A percentile compares a stretch with the other conserved stretches of the same genome.
These are phyloP conservation scores for Lodderomyces theae DNA, from an alignment of 1,139 yeast species.

Conservation along the genomic window DNA sequence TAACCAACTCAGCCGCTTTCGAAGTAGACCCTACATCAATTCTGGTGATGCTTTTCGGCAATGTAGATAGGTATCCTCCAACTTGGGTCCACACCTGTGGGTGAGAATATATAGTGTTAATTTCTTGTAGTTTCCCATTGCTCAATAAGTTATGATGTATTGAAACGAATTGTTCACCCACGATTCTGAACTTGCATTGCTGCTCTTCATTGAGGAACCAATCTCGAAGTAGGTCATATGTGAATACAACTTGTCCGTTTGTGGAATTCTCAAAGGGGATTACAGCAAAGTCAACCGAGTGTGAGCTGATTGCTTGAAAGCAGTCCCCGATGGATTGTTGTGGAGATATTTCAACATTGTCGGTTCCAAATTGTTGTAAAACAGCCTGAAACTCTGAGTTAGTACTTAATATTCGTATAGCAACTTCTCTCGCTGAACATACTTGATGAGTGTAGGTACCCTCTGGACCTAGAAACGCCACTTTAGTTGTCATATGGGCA, in stretches of 20 bases:
- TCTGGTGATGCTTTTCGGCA: constrained; percentile 38
- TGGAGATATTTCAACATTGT: constrained; percentile 39
- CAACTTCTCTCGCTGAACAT: constrained; percentile 21
- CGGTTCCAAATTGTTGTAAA: constrained; percentile 62
- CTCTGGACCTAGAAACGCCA: constrained; percentile 80
- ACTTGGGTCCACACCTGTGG: constrained; percentile 99
- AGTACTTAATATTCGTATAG: too few relatives aligned
- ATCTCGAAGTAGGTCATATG: constrained; percentile 78
- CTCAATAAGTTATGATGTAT: constrained; percentile 77
- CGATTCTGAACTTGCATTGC: constrained; percentile 39
- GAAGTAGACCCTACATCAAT: constrained; percentile 80
- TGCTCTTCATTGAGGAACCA: constrained; percentile 34
- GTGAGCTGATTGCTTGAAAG: constrained; percentile 49
- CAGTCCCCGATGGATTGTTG: constrained; percentile 60
- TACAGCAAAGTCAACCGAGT: constrained; percentile 64
- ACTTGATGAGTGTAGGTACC: constrained; percentile 93
- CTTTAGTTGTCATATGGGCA: constrained; percentile 26
- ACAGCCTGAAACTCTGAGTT: too few relatives aligned
- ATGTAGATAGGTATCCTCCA: constrained; percentile 45
- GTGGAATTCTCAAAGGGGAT: constrained; percentile 94
- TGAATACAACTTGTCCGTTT: constrained; percentile 87
- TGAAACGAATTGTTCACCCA: constrained; percentile 78
- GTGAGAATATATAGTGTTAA: constrained; percentile 72
- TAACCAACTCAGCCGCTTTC: constrained; percentile 70
- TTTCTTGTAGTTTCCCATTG: constrained; percentile 42